Base-by-base conservation (phyloP, 371 early-diverging fungal species). In the Apophysomyces trapeziformis region DNA sequence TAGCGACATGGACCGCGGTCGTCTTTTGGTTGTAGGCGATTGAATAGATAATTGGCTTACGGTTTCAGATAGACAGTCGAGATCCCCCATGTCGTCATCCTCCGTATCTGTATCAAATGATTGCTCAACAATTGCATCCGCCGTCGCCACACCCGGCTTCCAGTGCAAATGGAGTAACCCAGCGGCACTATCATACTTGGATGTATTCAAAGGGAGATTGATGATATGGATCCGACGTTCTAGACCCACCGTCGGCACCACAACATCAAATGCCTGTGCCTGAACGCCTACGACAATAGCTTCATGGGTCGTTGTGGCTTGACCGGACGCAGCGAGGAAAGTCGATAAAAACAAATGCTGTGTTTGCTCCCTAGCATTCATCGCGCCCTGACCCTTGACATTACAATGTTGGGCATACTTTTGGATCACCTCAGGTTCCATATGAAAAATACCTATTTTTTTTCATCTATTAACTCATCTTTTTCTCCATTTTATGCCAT, bases 321-420 rank as follows among this genome's bases (percentile, higher is more conserved):
- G 58, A 1, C 74, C 63, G 9, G 71, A 73, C 36, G 64, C 60
- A 5, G 68, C 62, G 4, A 87, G 72, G 64, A 86, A 90, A 45
- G 76, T 81, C 16, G 84, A 83, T 38, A 90, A 74, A 68, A 85
- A 92, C 32, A 94, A 75, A 18, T 85, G 80, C 38, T 84, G 79
- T n/a, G 88, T 84, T 57, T 91, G 90, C 38, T 92, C 91, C 67
- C 91, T 82, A 0, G 94, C 95, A 66, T 83, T 83, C 38, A 87
- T 82, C 16, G 86, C 73, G 1, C 84, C 76, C 35, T 85, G 81
- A 60, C 90, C 90, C 38, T 86, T 82, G 13, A 78, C 73, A 61
- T 95, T 93, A 75, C 93, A 93, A 14, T 78, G 85, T 12, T 81
- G 82, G 2, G 93, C 89, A 18, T 80, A 82, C 38, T 73, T 76